Evolutionary conservation across 225 moss, liverwort and hornwort genomes (phyloP).

Genomic region (Asterella californica): DNA sequence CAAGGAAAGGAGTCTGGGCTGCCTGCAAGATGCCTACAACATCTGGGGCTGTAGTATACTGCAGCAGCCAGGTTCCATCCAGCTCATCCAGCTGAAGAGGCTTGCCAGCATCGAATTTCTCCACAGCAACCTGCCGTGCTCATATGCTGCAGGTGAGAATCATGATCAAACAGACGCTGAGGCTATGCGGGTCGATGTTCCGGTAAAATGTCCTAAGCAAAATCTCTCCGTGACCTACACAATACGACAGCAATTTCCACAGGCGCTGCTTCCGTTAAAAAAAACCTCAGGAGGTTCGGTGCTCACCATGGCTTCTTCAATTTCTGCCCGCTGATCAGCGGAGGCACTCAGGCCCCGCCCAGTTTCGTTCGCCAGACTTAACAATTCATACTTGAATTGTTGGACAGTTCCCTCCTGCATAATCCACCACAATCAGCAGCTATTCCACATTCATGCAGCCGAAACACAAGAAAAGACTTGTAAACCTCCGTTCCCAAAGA

Average conservation of each 20-base stretch:
- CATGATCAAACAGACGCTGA: slow-evolving; percentile 25
- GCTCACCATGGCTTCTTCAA: slow-evolving; percentile 79
- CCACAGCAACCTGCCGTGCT: slow-evolving; percentile 90
- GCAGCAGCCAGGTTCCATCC: slow-evolving; percentile 88
- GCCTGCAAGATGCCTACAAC: slow-evolving; percentile 75
- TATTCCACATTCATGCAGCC: background rate
- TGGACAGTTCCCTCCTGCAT: slow-evolving; percentile 48
- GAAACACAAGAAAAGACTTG: background rate
- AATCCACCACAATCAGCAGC: background rate
- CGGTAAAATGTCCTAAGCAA: too few relatives aligned
- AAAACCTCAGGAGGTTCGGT: background rate
- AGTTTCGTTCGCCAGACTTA: slow-evolving; percentile 58
- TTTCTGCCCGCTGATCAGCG: slow-evolving; percentile 61
- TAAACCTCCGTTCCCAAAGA: background rate
- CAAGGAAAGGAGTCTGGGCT: slow-evolving; percentile 61
- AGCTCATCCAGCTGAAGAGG: slow-evolving; percentile 63
- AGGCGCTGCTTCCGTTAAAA: background rate
- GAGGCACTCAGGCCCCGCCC: slow-evolving; percentile 55
- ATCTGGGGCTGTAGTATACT: slow-evolving; percentile 87
- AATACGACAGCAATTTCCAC: background rate
- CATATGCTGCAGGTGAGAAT: slow-evolving; percentile 45
- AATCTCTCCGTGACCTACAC: background rate
- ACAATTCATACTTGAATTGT: slow-evolving; percentile 55
- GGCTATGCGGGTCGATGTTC: background rate
- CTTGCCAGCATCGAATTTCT: slow-evolving; percentile 77